Evolutionary conservation across 176 grass and related monocot genomes (phyloP).

Genomic region (Avena eriantha): DNA sequence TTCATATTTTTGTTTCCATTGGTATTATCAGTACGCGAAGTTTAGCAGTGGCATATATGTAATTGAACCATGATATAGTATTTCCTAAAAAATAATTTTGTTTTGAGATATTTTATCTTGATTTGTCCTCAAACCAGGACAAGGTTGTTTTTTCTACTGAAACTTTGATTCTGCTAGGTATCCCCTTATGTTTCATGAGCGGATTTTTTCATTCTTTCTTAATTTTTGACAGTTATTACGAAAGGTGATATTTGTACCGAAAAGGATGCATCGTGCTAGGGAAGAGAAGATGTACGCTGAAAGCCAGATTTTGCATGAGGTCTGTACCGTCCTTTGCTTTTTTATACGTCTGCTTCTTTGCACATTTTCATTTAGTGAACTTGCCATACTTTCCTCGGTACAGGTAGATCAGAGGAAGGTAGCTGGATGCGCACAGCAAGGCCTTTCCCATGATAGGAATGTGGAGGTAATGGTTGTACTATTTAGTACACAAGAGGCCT

Average conservation of each 20-base stretch:
- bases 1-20: too few relatives aligned
- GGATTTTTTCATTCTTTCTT: background rate
- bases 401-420: background rate
- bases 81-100: background rate
- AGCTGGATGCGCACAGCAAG: background rate
- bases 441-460: background rate
- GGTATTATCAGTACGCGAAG: too few relatives aligned
- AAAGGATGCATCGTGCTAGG: background rate
- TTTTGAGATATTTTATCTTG: background rate
- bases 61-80: background rate
- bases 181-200: background rate
- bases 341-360: background rate
- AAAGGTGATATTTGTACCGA: background rate
- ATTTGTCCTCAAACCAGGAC: background rate
- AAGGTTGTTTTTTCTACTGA: background rate
- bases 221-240: constrained; percentile 9
- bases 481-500: background rate
- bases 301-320: background rate
- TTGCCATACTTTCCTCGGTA: background rate
- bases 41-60: too few relatives aligned
- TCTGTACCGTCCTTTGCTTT: background rate
- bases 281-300: background rate
- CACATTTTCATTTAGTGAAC: constrained; percentile 5
- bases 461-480: background rate
- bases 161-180: background rate